Conservation (phyloP, 805 yeast species). For the Myxozyma neglecta region DNA sequence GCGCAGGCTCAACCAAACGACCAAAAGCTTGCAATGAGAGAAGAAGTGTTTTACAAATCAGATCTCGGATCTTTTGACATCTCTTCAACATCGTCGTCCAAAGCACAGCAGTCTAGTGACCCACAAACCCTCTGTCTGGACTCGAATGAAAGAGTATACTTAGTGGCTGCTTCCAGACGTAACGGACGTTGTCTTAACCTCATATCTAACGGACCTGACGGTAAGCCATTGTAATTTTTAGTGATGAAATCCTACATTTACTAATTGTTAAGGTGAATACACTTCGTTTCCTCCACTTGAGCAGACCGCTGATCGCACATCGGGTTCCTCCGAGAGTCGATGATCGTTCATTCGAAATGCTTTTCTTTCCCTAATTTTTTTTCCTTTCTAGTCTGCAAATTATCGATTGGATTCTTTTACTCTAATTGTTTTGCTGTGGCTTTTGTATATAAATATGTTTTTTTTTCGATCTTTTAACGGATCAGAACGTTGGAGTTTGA, state of each 20-base stretch:
- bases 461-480: neutral
- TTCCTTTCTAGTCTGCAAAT: neutral
- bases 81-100: neutral
- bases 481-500: too few species aligned
- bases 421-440: neutral
- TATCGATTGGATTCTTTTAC: neutral
- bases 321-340: constrained; percentile 2
- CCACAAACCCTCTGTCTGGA: neutral
- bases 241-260: too few species aligned
- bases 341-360: neutral
- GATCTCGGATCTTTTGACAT: neutral
- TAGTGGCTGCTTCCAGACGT: constrained; percentile 16
- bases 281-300: constrained; percentile 23
- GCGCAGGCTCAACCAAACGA: too few species aligned
- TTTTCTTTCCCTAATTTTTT: neutral
- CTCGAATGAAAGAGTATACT: constrained; percentile 9
- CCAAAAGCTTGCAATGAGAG: too few species aligned
- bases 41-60: too few species aligned
- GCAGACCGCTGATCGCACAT: constrained; percentile 1
- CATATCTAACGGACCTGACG: constrained; percentile 12
- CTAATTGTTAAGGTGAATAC: constrained; percentile 9
- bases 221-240: neutral
- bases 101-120: neutral
- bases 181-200: constrained; percentile 18
- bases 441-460: neutral